Evolutionary conservation across 495 filamentous ascomycete species (phyloP).

Genomic region (Amniculicola lignicola): DNA sequence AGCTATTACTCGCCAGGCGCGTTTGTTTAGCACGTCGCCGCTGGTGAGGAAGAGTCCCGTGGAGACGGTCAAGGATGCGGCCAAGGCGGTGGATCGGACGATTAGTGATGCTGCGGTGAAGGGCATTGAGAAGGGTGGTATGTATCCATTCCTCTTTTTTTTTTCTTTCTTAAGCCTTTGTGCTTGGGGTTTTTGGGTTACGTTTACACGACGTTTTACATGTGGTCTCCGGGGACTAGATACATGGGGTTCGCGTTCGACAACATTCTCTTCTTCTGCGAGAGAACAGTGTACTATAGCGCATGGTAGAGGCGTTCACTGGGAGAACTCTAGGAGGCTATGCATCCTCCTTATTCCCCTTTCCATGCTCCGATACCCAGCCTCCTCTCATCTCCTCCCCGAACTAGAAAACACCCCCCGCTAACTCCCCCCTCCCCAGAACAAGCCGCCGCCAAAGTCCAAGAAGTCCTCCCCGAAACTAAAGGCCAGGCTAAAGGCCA

Average conservation of each 20-base stretch:
- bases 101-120: slow-evolving; percentile 56
- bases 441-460: slow-evolving; percentile 45
- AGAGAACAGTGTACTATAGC: no score
- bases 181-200: no score
- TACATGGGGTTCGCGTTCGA: no score
- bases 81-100: slow-evolving; percentile 54
- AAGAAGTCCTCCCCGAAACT: slow-evolving; percentile 45
- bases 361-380: background rate
- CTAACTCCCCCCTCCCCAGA: slow-evolving; percentile 40
- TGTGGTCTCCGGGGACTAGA: no score
- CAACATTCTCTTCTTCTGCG: no score
- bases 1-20: slow-evolving; percentile 36
- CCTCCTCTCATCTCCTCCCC: background rate
- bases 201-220: no score
- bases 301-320: no score
- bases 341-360: background rate
- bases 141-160: slow-evolving; percentile 29
- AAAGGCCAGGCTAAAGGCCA: slow-evolving; percentile 48
- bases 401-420: no score
- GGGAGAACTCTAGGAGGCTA: no score
- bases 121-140: slow-evolving; percentile 61
- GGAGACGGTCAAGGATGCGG: slow-evolving; percentile 54
- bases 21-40: slow-evolving; percentile 41
- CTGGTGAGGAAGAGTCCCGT: slow-evolving; percentile 40
- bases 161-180: no score